phyloP scores from a whole-genome alignment of 1,284 basidiomycete genomes.

The Sporisorium exsertum region DNA sequence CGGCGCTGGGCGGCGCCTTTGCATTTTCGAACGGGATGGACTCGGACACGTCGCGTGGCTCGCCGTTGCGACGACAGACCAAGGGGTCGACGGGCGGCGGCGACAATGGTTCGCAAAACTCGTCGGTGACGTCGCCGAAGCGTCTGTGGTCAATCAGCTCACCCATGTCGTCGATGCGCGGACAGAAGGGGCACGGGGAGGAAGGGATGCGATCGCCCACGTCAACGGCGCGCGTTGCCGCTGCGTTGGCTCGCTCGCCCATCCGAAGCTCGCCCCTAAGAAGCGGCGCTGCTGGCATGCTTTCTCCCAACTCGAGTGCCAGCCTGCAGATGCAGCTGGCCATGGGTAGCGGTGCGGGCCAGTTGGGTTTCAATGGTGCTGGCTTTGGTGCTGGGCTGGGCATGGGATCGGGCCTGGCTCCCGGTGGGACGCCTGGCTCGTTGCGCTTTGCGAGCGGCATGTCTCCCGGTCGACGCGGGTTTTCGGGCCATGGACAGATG shows the following conservation, averaged over 20 bases:
- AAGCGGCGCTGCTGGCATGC: conserved; percentile 35
- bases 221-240: conserved; percentile 40
- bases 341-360: conserved; percentile 33
- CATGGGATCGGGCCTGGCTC: conserved; percentile 43
- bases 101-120: conserved; percentile 21
- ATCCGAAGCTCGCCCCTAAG: conserved; percentile 47
- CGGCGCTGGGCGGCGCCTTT: conserved; percentile 42
- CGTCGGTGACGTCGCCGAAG: conserved; percentile 45
- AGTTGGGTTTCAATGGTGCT: conserved; percentile 32
- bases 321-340: conserved; percentile 52
- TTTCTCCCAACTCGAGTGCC: conserved; percentile 44
- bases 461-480: conserved; percentile 42
- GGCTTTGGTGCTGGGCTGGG: conserved; percentile 41
- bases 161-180: conserved; percentile 52
- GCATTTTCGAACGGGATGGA: conserved; percentile 41
- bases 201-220: conserved; percentile 41
- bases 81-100: conserved; percentile 17
- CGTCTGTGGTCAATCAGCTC: conserved; percentile 53
- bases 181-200: conserved; percentile 24
- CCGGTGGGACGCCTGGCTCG: conserved; percentile 41
- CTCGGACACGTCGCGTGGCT: conserved; percentile 37
- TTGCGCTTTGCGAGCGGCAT: conserved; percentile 40
- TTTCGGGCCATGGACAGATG: conserved; percentile 26
- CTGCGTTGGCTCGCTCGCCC: conserved; percentile 42
- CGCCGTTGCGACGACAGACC: conserved; percentile 42